Base-by-base conservation (phyloP, 164 flowering plant genomes). In the Piper betle region DNA sequence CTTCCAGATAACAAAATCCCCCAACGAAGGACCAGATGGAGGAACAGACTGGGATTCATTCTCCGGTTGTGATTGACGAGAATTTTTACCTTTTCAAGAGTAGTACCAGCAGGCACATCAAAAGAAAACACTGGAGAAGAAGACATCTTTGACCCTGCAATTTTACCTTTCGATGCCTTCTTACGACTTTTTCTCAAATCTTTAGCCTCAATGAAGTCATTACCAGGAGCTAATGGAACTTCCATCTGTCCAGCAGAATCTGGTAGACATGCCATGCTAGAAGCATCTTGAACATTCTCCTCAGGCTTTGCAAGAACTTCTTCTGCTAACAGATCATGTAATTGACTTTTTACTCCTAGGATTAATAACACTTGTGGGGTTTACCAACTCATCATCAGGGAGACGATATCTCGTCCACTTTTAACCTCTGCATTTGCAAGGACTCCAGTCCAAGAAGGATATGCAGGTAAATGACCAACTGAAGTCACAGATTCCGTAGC, bases 1-100 rank as follows among this genome's bases (percentile, higher is more conserved):
- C 71, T 85, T 94, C 99, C 99, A 94, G 48, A 77, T 71, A 71
- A 94, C 97, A 75, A 87, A 94, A 75, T 94, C 99, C 52, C 96
- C 96, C 54, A 94, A 71, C 56, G 99, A 94, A 48, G 96, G 96
- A 39, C 97, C 96, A 9, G 93, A 81, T 9, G 96, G 91, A 41
- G 82, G 77, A 59, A 86, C 73, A 57, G 91, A 85, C 60, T 84
- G 71, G 2, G 78, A 77, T 68, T 90, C 97, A 78, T 82, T 82
- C 63, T 90, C 91, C 72, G 74, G 83, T 65, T 77, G 84, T 40
- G 74, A 68, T 59, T 69, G 74, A 25, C 88, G 89, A 62, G 82
- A 74, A 66, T 55, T 77, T 88, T 88, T 38, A 72, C 79, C 73
- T 80, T 90, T 70, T 86, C 60, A 4, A 96, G 78, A 68, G 78